Percentiles rank a stretch among this genome's conserved stretches.
Evolutionary conservation across 805 yeast species (phyloP).

Genomic region (Priceomyces fermenticarens): DNA sequence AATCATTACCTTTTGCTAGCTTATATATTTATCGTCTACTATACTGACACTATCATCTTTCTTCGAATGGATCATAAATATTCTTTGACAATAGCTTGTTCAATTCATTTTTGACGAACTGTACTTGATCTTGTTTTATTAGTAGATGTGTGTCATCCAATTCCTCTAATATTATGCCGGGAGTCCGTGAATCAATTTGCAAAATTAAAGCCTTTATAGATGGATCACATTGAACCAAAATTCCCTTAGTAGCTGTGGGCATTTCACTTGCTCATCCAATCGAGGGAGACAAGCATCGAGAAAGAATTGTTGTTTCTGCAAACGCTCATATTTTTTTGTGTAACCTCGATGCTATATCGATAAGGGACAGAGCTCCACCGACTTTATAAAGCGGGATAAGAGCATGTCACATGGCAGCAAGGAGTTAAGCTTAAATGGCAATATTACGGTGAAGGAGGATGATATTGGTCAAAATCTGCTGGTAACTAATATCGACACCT

Average conservation of each 20-base stretch:
- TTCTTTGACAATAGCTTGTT: slow-evolving; percentile 75
- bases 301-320: too few relatives aligned
- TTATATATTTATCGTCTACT: background rate
- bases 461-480: background rate
- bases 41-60: slow-evolving; percentile 42
- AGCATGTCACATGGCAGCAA: background rate
- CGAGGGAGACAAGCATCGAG: background rate
- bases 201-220: slow-evolving; percentile 84
- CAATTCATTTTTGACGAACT: slow-evolving; percentile 71
- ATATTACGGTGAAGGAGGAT: background rate
- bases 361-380: background rate
- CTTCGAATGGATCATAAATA: slow-evolving; percentile 80
- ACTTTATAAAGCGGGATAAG: background rate
- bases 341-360: background rate
- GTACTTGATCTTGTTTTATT: slow-evolving; percentile 74
- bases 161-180: slow-evolving; percentile 72
- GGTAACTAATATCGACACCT: background rate
- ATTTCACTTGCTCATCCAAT: slow-evolving; percentile 12
- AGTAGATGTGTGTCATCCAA: slow-evolving; percentile 88
- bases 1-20: slow-evolving; percentile 16
- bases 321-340: too few relatives aligned
- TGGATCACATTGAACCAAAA: slow-evolving; percentile 69
- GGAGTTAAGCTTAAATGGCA: background rate
- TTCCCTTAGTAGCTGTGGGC: slow-evolving; percentile 45
- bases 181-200: slow-evolving; percentile 70